A percentile compares a stretch with the other conserved stretches of the same genome.
phyloP scores from a whole-genome alignment of 192 early-diverging fungal species.

The Entophlyctis luteolus region DNA sequence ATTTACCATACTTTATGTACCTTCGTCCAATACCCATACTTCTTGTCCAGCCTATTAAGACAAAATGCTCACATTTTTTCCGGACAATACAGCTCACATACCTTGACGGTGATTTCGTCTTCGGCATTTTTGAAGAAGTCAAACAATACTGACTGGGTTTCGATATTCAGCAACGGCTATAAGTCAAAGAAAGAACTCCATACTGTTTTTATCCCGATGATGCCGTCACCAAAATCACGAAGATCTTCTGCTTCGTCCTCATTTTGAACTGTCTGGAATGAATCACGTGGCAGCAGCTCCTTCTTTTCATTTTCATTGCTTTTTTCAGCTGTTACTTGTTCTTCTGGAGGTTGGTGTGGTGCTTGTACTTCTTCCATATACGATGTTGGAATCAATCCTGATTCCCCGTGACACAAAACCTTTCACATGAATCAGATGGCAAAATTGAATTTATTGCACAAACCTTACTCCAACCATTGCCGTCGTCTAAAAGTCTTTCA shows the following conservation, averaged over 20 bases:
- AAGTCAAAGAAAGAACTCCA: not conserved
- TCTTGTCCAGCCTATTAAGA: conserved; percentile 43
- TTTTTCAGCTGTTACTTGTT: not conserved
- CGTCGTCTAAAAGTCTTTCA: conserved; percentile 26
- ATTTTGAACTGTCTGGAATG: not conserved
- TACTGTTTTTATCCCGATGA: conserved; percentile 23
- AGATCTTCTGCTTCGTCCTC: too few species aligned
- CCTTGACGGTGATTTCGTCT: conserved; percentile 54
- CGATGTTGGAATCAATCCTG: conserved; percentile 32
- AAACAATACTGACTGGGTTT: conserved; percentile 51
- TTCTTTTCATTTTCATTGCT: not conserved
- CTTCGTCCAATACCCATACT: conserved; percentile 52
- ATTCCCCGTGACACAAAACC: conserved; percentile 2
- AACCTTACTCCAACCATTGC: conserved; percentile 39
- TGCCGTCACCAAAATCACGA: conserved; percentile 2
- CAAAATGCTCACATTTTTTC: not conserved
- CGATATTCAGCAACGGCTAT: not conserved
- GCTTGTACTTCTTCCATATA: conserved; percentile 28
- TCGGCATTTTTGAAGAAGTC: conserved; percentile 51
- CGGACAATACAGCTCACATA: not conserved
- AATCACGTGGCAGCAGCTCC: not conserved
- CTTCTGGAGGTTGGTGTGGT: not conserved
- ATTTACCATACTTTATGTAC: not conserved
- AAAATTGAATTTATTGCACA: not conserved
- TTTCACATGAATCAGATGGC: not conserved